Evolutionary conservation across 805 yeast species (phyloP).

Genomic region (Ogataea saltuana): DNA sequence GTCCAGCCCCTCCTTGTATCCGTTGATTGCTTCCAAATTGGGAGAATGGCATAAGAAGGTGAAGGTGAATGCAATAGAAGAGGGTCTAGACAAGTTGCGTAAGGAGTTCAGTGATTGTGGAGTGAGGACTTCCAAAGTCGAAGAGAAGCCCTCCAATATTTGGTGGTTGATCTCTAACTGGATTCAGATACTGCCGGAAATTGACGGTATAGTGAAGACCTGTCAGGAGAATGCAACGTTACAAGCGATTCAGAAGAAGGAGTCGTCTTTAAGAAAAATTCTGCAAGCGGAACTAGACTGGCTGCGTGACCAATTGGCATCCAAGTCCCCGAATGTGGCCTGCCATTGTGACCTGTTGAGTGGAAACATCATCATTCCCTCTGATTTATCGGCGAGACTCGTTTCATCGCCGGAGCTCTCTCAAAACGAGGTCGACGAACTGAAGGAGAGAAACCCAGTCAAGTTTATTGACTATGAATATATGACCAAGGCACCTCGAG

Average conservation of each 20-base stretch:
- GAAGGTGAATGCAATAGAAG: constrained; percentile 46
- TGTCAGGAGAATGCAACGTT: constrained; percentile 39
- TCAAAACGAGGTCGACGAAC: constrained; percentile 12
- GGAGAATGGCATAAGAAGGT: constrained; percentile 70
- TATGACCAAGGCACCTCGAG: constrained; percentile 70
- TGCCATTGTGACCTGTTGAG: constrained; percentile 72
- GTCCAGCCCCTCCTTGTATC: constrained; percentile 46
- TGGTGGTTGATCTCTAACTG: constrained; percentile 66
- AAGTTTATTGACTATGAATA: constrained; percentile 73
- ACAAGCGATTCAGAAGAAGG: constrained; percentile 15
- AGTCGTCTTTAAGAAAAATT: constrained; percentile 34
- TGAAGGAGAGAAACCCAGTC: constrained; percentile 39
- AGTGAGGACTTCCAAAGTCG: constrained; percentile 6
- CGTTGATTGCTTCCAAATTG: constrained; percentile 61
- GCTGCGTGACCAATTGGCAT: constrained; percentile 44
- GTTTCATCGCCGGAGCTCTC: constrained; percentile 25
- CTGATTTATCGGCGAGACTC: constrained; percentile 29
- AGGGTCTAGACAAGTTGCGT: constrained; percentile 44
- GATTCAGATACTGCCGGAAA: constrained; percentile 61
- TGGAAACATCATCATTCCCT: constrained; percentile 71
- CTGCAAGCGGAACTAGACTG: constrained; percentile 55
- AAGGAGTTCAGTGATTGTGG: constrained; percentile 19
- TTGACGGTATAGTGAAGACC: constrained; percentile 39
- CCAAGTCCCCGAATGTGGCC: constrained; percentile 55
- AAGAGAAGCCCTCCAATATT: constrained; percentile 41